Conservation (phyloP, 257 asterid genomes). For the Lycium ferocissimum region DNA sequence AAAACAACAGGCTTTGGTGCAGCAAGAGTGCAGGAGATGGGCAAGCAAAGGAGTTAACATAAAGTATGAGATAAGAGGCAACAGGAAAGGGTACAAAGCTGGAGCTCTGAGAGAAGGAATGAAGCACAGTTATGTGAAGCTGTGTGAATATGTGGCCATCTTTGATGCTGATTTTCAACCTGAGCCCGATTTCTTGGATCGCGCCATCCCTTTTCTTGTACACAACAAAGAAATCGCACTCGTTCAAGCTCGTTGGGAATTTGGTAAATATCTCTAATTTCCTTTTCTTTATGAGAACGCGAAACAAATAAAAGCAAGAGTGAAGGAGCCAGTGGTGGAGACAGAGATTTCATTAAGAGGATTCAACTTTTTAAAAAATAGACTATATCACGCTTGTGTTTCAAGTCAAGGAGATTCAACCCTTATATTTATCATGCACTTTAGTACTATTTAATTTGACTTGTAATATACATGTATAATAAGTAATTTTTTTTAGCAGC, state of each 20-base stretch:
- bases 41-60: slow-evolving; percentile 28
- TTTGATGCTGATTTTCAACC: slow-evolving; percentile 36
- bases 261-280: slow-evolving; percentile 35
- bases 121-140: slow-evolving; percentile 38
- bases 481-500: no score
- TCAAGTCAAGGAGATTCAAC: no score
- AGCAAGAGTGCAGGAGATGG: slow-evolving; percentile 33
- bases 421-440: no score
- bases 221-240: slow-evolving; percentile 48
- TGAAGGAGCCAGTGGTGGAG: not conserved
- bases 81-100: slow-evolving; percentile 30
- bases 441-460: no score
- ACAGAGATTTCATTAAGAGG: no score
- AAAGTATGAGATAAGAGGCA: slow-evolving; percentile 29
- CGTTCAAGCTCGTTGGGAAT: slow-evolving; percentile 57
- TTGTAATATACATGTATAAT: no score
- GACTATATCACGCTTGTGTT: no score
- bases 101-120: slow-evolving; percentile 39
- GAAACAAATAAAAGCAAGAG: not conserved
- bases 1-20: slow-evolving; percentile 7
- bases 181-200: slow-evolving; percentile 32
- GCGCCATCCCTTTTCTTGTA: slow-evolving; percentile 44
- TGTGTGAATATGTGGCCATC: slow-evolving; percentile 27
- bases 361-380: no score
- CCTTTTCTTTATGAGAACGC: not conserved